Base-by-base conservation (phyloP, 139 green algal genomes). In the Chlorella sp. region DNA sequence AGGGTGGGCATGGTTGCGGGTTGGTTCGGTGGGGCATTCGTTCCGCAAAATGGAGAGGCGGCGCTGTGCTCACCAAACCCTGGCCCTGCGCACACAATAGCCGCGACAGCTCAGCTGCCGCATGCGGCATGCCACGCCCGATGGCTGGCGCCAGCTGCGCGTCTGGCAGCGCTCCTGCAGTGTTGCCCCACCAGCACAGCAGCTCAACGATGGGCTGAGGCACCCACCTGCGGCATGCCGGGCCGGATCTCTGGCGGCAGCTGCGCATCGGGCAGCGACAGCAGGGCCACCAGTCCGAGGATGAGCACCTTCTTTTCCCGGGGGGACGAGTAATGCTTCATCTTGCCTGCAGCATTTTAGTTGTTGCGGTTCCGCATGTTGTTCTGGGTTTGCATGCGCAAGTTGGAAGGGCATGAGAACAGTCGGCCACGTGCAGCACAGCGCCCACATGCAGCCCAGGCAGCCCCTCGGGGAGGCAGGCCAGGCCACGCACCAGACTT, bases 281-380 rank as follows among this genome's bases (percentile, higher is more conserved):
- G 67, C 57, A 98, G 17, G 0, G 92, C 72, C 18, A 91, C 63
- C 75, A 98, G 87, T 0, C 91, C 95, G 63, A 98, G 86, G 26
- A 94, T 74, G 15, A 91, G 88, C 56, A 96, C 85, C 92, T 97
- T 97, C 91, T 97, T 98, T 82, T 96, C 91, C 17, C 93, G 88
- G 85, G 91, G 88, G 13, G 82, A 83, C 30, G 79, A 78, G 83
- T 97, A 97, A 87, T 97, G 93, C 74, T 88, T 88, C 11, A 89
- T 83, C 87, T 93, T 95, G 72, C 84, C 87, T 51, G 21, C 69
- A 30, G n/a, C n/a, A n/a, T n/a, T n/a, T n/a, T n/a, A n/a, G n/a
- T n/a, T n/a, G n/a, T n/a, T n/a, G n/a, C n/a, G n/a, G n/a, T n/a
- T n/a, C n/a, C n/a, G n/a, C n/a, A n/a, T n/a, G n/a, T n/a, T n/a